Percentiles rank a stretch among this genome's conserved stretches.
Evolutionary conservation across 2,329 filamentous ascomycete species (phyloP).

Genomic region (Elsinoe ampelina): DNA sequence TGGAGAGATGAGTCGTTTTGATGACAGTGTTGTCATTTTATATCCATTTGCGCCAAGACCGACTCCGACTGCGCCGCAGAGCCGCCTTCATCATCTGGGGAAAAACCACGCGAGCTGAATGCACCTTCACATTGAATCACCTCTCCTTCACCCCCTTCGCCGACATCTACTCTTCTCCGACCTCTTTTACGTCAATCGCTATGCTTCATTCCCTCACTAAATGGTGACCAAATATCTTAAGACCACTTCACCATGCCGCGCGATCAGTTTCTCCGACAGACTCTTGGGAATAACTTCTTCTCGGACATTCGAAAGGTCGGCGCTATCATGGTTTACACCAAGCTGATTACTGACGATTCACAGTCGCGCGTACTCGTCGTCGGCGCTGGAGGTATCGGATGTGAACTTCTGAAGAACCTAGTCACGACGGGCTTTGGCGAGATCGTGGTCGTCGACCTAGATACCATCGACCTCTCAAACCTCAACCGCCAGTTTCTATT

Average conservation of each 20-base stretch:
- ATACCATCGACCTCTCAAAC: slow-evolving; percentile 97
- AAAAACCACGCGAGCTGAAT: neutral
- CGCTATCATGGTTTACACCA: slow-evolving; percentile 10
- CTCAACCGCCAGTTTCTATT: slow-evolving; percentile 97
- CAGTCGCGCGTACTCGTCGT: slow-evolving; percentile 87
- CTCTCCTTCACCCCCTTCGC: neutral
- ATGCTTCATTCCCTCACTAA: neutral
- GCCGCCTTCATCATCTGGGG: slow-evolving; percentile 7
- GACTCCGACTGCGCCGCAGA: neutral
- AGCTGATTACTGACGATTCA: slow-evolving; percentile 23
- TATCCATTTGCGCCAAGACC: neutral
- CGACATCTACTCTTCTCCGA: neutral
- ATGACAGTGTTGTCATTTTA: no score
- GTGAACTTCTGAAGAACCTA: slow-evolving; percentile 94
- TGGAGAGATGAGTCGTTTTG: no score
- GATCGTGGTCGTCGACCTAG: slow-evolving; percentile 89
- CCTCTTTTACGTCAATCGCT: neutral
- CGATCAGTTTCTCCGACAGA: slow-evolving; percentile 47
- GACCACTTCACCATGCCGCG: slow-evolving; percentile 34
- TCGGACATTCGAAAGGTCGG: slow-evolving; percentile 54
- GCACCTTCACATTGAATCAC: neutral
- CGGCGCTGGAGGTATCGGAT: slow-evolving; percentile 92
- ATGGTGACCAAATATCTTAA: neutral
- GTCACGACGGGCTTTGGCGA: slow-evolving; percentile 86
- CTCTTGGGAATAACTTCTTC: slow-evolving; percentile 57